Percentiles rank a stretch among this genome's conserved stretches.
phyloP scores from a whole-genome alignment of 1,284 basidiomycete species.

The Boletus semigastroideus region DNA sequence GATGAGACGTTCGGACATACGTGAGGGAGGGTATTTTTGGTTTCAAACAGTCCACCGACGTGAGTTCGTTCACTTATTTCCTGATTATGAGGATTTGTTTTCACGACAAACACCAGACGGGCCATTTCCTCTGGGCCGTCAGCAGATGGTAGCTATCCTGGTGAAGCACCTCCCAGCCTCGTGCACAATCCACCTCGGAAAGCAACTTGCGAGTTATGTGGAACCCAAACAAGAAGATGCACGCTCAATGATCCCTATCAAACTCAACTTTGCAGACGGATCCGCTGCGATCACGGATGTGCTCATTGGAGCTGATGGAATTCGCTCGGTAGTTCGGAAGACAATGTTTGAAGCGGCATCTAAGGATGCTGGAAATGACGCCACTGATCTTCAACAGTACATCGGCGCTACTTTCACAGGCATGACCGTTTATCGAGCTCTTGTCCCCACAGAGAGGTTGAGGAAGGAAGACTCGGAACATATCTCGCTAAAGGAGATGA shows the following conservation, averaged over 20 bases:
- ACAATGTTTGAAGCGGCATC: conserved; percentile 19
- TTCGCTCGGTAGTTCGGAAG: conserved; percentile 24
- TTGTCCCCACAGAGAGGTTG: conserved; percentile 3
- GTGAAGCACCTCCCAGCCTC: conserved; percentile 20
- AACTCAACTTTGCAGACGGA: conserved; percentile 21
- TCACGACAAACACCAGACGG: conserved; percentile 7
- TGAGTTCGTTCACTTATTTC: neutral
- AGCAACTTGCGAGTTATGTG: conserved; percentile 19
- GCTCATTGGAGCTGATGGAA: conserved; percentile 17
- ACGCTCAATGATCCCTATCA: neutral
- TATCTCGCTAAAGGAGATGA: neutral
- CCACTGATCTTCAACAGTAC: conserved; percentile 13
- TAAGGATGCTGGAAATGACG: neutral
- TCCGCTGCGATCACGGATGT: conserved; percentile 18
- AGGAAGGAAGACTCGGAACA: conserved; percentile 3
- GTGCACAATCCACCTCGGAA: conserved; percentile 20
- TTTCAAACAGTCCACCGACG: conserved; percentile 2
- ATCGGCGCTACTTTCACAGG: conserved; percentile 22
- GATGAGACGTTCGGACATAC: conserved; percentile 14
- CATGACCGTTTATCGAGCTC: conserved; percentile 15
- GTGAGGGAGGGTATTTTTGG: conserved; percentile 17
- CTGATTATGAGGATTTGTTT: neutral
- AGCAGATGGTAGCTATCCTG: conserved; percentile 21
- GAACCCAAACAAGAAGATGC: conserved; percentile 2
- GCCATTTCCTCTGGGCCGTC: conserved; percentile 18